Evolutionary conservation across 139 green algal genomes (phyloP).

Genomic region (Volvox africanus): DNA sequence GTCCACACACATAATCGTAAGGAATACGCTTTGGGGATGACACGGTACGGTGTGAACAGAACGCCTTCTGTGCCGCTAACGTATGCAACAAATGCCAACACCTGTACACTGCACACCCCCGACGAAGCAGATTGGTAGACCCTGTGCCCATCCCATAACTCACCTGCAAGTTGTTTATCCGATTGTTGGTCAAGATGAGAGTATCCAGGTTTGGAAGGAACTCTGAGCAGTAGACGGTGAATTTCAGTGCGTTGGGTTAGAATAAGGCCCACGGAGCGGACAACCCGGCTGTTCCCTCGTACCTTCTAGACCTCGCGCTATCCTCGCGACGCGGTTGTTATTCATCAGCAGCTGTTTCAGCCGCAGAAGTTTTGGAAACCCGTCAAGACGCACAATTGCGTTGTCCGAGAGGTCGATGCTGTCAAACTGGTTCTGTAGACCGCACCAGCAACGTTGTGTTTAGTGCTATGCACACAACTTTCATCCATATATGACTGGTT

Average conservation of each 20-base stretch:
- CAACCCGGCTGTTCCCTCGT: neutral
- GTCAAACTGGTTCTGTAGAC: constrained; percentile 96
- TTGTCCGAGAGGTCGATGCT: constrained; percentile 98
- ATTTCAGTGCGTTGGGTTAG: no score
- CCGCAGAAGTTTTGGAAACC: constrained; percentile 90
- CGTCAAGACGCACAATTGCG: constrained; percentile 94
- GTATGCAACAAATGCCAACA: no score
- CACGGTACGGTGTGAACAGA: no score
- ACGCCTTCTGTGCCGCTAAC: neutral
- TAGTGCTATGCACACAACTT: neutral
- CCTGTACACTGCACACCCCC: no score
- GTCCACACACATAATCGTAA: neutral
- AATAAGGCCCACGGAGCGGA: no score
- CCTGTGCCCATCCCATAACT: constrained; percentile 17
- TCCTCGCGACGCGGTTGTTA: constrained; percentile 94
- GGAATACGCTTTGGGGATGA: no score
- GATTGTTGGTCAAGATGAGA: constrained; percentile 96
- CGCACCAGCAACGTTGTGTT: neutral
- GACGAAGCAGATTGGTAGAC: no score
- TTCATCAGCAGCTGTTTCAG: constrained; percentile 89
- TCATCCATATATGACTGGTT: neutral
- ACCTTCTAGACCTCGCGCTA: constrained; percentile 82
- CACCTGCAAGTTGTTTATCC: constrained; percentile 87
- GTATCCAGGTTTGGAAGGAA: constrained; percentile 84
- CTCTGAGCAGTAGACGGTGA: neutral